Evolutionary conservation across 2,329 filamentous ascomycete genomes (phyloP), one percentile per base, ranked within the genome.

Genomic region (Penicillium sp.): DNA sequence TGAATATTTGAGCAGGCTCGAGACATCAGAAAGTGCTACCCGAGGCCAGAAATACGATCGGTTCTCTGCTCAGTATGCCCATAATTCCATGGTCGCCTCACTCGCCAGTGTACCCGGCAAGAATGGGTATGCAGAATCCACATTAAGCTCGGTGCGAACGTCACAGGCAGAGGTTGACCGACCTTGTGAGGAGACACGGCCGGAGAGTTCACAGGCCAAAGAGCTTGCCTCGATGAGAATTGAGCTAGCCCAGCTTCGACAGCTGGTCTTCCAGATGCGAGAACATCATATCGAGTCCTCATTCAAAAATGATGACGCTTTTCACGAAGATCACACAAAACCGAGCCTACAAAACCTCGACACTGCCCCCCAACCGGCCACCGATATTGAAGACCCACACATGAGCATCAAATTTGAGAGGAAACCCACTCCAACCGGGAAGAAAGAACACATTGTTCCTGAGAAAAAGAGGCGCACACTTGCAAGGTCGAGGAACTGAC

Each of bases 201-300:
- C 37, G 16, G 43, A 50, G 10, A 52, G 50, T 18, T 42, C 58
- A 13, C 56, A 58, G 34, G 60, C 58, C 24, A 58, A 67, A 43
- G 66, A 71, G 36, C 60, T 73, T n/a, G 47, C 51, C 1, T 37
- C 51, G 3, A 54, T 73, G 18, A 69, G 62, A 36, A 51, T 60
- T n/a, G 70, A 72, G 56, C 58, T 73, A 9, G 57, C 62, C 5
- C 62, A 70, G 34, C 59, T 73, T 44, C 70, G 67, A 18, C 55
- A 62, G 13, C 63, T 71, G 24, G 64, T 72, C 3, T 66, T 63
- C 26, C 59, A 67, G 43, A 56, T 71, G 5, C 62, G 61, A 44
- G 62, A 61, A 48, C 57, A 61, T 46, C 48, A 59, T 44, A 58
- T 58, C 26, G 50, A 58, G 42, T 42, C 47, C 21, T 40, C 54